Evolutionary conservation across 768 basidiomycete species (phyloP).

Genomic region (Candolleomyces eurysporus): DNA sequence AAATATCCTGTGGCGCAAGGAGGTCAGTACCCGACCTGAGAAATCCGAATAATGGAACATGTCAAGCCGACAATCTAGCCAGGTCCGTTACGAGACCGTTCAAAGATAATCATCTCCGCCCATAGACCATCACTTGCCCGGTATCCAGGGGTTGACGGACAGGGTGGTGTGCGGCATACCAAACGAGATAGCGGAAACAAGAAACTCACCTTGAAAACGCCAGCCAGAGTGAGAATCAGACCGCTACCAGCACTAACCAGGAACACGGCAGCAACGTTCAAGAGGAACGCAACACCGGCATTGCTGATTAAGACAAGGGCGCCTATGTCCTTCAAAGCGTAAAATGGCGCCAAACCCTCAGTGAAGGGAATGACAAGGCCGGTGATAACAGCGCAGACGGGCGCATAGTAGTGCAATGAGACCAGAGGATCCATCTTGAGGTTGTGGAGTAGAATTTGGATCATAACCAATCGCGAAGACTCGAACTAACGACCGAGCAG

Average conservation of each 20-base stretch:
- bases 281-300: conserved; percentile 80
- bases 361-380: conserved; percentile 85
- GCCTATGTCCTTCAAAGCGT: conserved; percentile 62
- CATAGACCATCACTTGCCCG: not conserved
- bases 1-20: conserved; percentile 70
- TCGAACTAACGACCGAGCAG: conserved; percentile 61
- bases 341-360: conserved; percentile 87
- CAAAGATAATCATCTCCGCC: not conserved
- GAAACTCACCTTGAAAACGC: conserved; percentile 78
- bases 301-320: conserved; percentile 76
- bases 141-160: not conserved
- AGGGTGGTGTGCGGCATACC: not conserved
- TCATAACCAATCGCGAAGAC: conserved; percentile 92
- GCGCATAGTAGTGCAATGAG: conserved; percentile 94
- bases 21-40: not conserved
- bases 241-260: conserved; percentile 87
- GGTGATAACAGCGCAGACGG: conserved; percentile 91
- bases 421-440: conserved; percentile 98
- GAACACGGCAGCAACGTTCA: conserved; percentile 94
- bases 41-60: too few species aligned
- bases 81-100: too few species aligned
- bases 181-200: not conserved
- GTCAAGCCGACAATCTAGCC: too few species aligned
- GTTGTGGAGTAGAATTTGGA: conserved; percentile 90
- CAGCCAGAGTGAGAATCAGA: conserved; percentile 87